These are phyloP conservation scores for Venturia pyrina DNA, from an alignment of 2,329 filamentous ascomycete genomes.

Conservation along the genomic window DNA sequence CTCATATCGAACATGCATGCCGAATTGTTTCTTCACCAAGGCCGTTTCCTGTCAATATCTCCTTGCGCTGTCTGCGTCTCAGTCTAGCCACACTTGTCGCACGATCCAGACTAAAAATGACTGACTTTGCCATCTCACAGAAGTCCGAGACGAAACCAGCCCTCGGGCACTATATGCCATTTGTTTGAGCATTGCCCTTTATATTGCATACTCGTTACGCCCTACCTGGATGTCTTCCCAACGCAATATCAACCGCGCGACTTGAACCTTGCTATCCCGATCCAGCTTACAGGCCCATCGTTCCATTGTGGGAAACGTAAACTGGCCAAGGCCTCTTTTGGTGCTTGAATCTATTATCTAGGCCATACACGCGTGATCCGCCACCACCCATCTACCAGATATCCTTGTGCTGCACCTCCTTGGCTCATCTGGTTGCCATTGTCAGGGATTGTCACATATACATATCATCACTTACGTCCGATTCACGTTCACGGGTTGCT, in stretches of 20 bases:
- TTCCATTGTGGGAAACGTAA: not conserved
- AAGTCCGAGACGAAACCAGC: not conserved
- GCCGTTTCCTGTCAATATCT: not conserved
- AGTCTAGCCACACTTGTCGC: not conserved
- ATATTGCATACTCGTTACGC: not conserved
- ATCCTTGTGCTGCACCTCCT: not conserved
- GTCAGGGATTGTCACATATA: not conserved
- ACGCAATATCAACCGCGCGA: not conserved
- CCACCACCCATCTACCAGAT: not conserved
- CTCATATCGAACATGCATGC: not conserved
- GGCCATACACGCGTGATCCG: not conserved
- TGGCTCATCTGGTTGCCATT: not conserved
- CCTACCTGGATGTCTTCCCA: not conserved
- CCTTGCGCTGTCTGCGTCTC: not conserved
- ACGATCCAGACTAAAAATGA: not conserved
- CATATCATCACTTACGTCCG: not conserved
- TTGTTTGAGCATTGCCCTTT: not conserved
- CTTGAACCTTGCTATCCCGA: not conserved
- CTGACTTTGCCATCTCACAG: conserved; percentile 7
- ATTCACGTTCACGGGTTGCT: not conserved
- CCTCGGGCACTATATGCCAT: not conserved
- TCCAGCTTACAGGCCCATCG: not conserved
- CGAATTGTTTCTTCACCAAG: not conserved
- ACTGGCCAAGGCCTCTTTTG: not conserved
- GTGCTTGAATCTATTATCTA: not conserved